Evolutionary conservation across 2,329 filamentous ascomycete genomes (phyloP), one percentile per base, ranked within the genome.

Genomic region (Helminthosporium solani): DNA sequence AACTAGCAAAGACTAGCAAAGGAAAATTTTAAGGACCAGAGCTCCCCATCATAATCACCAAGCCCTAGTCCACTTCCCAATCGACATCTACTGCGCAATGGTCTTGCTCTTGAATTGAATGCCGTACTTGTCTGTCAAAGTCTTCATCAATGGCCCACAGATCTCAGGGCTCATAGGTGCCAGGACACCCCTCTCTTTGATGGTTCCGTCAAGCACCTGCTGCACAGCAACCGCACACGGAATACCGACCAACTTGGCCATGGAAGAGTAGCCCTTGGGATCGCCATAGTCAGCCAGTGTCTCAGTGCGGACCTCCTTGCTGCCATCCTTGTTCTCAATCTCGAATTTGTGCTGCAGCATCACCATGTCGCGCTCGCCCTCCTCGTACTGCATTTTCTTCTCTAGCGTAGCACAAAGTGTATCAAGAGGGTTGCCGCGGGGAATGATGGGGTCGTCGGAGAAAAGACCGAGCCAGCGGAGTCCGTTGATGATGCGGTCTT

Each of bases 391-490:
- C 88, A 95, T 95, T 83, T 95, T 95, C 78, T 88, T 75, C 78
- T 95, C 90, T 23, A 96, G 81, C 2, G 84, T 87, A 25, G 88
- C 89, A 75, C 90, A 96, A 31, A 96, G 83, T n/a, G 88, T 92
- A 71, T 96, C 91, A 19, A 96, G 81, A 3, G 90, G 87, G 76
- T 88, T 96, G 44, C 84, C 86, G 45, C 83, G 78, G 21, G 88
- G 85, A 5, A 75, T 86, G 65, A 86, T 90, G 68, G 81, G 75
- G 65, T 82, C 79, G 55, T 84, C 79, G 34, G 82, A 86, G 74
- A 90, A 86, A 52, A 83, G 65, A 19, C 79, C 79, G 56, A 87
- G 78, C 88, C 88, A 94, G 56, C 81, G 78, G 28, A 94, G 79
- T 46, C 88, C 88, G 39, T 77, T 75, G 40, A 94, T 67, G 63